Evolutionary conservation across 139 green algal species (phyloP).

Genomic region (Chlamydomonas sphaeroides): DNA sequence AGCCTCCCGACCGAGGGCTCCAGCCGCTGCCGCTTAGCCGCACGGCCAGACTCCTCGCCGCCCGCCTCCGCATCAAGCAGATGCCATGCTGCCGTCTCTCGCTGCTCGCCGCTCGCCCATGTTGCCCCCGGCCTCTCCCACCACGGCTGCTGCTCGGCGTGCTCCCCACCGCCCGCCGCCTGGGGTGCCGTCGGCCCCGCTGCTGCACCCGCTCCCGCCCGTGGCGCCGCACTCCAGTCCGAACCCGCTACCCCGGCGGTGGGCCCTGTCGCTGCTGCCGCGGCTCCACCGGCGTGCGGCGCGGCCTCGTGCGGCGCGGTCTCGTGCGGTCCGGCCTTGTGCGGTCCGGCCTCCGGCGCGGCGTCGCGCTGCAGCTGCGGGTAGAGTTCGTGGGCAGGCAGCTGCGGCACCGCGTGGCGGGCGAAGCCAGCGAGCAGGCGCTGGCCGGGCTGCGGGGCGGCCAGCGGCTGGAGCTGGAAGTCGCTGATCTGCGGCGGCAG

Average conservation of each 20-base stretch:
- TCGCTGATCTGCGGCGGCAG: constrained; percentile 45
- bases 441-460: constrained; percentile 15
- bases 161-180: not conserved
- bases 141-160: not conserved
- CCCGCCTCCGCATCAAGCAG: no score
- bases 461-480: constrained; percentile 42
- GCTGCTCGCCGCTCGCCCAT: no score
- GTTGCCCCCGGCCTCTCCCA: no score
- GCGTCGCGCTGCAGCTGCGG: constrained; percentile 29
- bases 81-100: no score
- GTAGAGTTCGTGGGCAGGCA: constrained; percentile 52
- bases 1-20: no score
- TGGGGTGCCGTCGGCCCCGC: not conserved
- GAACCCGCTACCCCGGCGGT: constrained; percentile 17
- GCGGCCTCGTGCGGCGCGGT: no score
- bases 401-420: not conserved
- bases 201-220: not conserved
- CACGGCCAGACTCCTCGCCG: no score
- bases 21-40: no score
- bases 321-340: no score
- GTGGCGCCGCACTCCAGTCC: constrained; percentile 32
- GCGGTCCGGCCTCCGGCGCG: no score
- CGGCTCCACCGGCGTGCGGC: no score
- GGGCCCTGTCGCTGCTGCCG: constrained; percentile 14
- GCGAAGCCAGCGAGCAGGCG: constrained; percentile 41